Base-by-base conservation (phyloP, 2,329 filamentous ascomycete species). In the Rhinocladiella similis region DNA sequence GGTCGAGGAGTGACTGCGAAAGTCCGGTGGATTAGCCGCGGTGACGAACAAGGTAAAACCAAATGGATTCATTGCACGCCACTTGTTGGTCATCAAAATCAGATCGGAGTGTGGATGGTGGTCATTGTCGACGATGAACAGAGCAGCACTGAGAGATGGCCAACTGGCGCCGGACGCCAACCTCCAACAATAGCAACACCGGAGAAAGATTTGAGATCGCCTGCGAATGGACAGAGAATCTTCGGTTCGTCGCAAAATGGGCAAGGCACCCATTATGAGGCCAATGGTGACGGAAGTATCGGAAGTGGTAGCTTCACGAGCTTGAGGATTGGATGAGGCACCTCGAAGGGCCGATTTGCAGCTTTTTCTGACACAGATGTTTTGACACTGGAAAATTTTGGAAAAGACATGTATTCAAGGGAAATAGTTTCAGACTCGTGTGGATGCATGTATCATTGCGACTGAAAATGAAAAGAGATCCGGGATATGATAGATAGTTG, bases 41-140 rank as follows among this genome's bases (percentile, higher is more conserved):
- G 71, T 4, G 76, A 80, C 33, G 72, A 75, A 16, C 57, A 63
- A 43, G 88, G 87, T 0, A 79, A 86, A 16, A 80, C 81, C 47
- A 80, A 87, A 42, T 91, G 88, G 88, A 87, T 91, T 39, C 88
- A 91, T 69, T 89, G 87, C 67, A 91, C 88, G 19, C 88, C 89
- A 2, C 73, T 91, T 3, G 72, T 89, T 3, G 87, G 87, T 2
- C 79, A 79, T 41, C 85, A 85, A 60, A 85, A 86, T 1, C 76
- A 81, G 3, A 83, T 91, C 0, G 89, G 89, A 14, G 87, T 90
- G 0, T 91, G 88, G 88, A 89, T 91, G 85, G 78, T 91, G 5
- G 80, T 91, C 0, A 77, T 91, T 13, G 83, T 90, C 3, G 86
- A 90, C 60, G 85, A 85, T 51, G 84, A 88, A 19, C 61, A 59